phyloP scores from a whole-genome alignment of 2,329 filamentous ascomycete species.

The Colletotrichum graminicola region DNA sequence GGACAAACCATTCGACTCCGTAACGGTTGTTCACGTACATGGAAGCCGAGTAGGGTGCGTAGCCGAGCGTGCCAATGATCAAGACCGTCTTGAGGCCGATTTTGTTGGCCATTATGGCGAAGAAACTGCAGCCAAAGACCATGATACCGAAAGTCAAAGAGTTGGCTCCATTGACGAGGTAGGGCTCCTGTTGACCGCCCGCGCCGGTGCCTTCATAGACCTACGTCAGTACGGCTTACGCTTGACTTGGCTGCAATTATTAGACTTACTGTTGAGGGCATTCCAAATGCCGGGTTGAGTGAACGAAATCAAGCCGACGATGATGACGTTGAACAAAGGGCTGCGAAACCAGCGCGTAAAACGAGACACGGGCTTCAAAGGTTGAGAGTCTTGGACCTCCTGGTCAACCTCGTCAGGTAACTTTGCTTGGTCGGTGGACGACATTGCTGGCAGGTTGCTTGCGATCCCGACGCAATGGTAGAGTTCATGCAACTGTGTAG shows the following conservation, averaged over 20 bases:
- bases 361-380: conserved; percentile 46
- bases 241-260: background rate
- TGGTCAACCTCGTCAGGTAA: conserved; percentile 27
- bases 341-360: conserved; percentile 57
- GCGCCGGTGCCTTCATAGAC: conserved; percentile 60
- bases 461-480: conserved; percentile 20
- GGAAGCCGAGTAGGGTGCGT: conserved; percentile 57
- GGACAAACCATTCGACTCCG: conserved; percentile 58
- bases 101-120: conserved; percentile 55
- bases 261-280: conserved; percentile 55
- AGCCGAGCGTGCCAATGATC: conserved; percentile 58
- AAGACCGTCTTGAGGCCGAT: conserved; percentile 53
- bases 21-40: conserved; percentile 60
- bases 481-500: conserved; percentile 31
- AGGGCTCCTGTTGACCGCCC: conserved; percentile 73
- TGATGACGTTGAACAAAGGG: conserved; percentile 60
- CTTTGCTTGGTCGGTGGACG: conserved; percentile 28
- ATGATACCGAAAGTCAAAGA: conserved; percentile 74
- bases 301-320: conserved; percentile 59
- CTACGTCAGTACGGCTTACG: background rate
- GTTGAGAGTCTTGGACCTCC: conserved; percentile 24
- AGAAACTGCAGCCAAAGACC: conserved; percentile 57
- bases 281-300: conserved; percentile 62
- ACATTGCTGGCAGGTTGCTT: conserved; percentile 23
- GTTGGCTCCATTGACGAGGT: conserved; percentile 78